These are phyloP conservation scores for Dillenia suffruticosa DNA, from an alignment of 164 flowering plant species.

Conservation along the genomic window DNA sequence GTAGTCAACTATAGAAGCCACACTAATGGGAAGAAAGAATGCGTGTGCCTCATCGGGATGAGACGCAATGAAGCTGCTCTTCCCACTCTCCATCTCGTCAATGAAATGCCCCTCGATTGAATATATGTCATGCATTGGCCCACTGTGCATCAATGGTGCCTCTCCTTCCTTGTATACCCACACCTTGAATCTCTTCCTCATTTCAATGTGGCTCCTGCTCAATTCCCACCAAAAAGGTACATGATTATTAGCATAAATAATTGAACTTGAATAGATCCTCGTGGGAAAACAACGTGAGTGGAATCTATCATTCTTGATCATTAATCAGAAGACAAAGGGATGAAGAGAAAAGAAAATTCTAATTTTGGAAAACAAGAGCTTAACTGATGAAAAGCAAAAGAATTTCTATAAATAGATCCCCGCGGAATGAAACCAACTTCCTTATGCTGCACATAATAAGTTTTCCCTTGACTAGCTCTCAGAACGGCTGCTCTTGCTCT, in stretches of 20 bases:
- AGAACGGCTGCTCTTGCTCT: conserved; percentile 45
- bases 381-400: conserved; percentile 56
- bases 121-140: conserved; percentile 54
- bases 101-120: conserved; percentile 64
- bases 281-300: not conserved
- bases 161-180: conserved; percentile 71
- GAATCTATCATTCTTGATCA: not conserved
- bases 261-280: not conserved
- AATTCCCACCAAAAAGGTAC: not conserved
- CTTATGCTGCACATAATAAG: conserved; percentile 21
- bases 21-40: conserved; percentile 56
- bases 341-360: not conserved
- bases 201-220: conserved; percentile 70
- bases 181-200: conserved; percentile 64
- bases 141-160: conserved; percentile 45
- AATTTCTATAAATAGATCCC: conserved; percentile 47
- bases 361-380: conserved; percentile 2
- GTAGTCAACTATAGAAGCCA: conserved; percentile 30
- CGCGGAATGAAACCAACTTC: conserved; percentile 34
- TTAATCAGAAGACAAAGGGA: not conserved
- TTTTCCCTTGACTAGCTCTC: conserved; percentile 17
- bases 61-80: conserved; percentile 31
- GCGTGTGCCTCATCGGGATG: conserved; percentile 51
- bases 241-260: not conserved
- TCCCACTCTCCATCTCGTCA: conserved; percentile 35